These are phyloP conservation scores for Epichloe elymi DNA, from an alignment of 2,329 filamentous ascomycete genomes.

Conservation along the genomic window DNA sequence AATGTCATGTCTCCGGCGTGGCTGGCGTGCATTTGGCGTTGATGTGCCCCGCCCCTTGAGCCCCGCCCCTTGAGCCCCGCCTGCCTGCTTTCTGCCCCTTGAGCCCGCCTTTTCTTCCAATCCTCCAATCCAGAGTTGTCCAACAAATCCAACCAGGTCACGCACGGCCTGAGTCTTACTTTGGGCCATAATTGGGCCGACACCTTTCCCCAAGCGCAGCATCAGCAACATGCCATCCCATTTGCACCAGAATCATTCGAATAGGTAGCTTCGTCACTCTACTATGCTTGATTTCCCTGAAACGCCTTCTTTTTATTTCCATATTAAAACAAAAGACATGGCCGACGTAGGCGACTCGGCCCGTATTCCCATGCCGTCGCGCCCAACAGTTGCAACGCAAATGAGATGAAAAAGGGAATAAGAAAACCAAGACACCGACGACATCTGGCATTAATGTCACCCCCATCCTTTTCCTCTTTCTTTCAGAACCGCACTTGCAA, in stretches of 20 bases:
- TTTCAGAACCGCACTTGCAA: not conserved
- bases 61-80: not conserved
- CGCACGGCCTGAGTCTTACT: not conserved
- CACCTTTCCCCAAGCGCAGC: not conserved
- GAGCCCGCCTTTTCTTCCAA: not conserved
- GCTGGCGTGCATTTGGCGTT: too few relatives aligned
- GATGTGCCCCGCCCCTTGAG: not conserved
- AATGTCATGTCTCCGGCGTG: too few relatives aligned
- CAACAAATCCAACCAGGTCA: not conserved
- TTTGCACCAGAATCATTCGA: not conserved
- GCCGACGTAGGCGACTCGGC: not conserved
- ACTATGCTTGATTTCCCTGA: constrained; percentile 5
- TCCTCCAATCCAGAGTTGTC: not conserved
- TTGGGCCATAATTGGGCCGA: not conserved
- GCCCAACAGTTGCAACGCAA: constrained; percentile 1
- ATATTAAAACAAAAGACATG: constrained; percentile 2
- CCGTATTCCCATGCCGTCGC: not conserved
- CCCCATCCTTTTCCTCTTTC: not conserved
- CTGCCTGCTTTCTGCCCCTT: not conserved
- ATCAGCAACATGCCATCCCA: constrained; percentile 5
- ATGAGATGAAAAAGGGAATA: not conserved
- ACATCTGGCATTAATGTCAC: not conserved
- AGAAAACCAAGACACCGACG: not conserved
- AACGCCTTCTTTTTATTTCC: constrained; percentile 8
- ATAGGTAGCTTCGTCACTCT: constrained; percentile 5